phyloP scores from a whole-genome alignment of 352 stramenopile species.

The Stephanocyclus meneghinianus region DNA sequence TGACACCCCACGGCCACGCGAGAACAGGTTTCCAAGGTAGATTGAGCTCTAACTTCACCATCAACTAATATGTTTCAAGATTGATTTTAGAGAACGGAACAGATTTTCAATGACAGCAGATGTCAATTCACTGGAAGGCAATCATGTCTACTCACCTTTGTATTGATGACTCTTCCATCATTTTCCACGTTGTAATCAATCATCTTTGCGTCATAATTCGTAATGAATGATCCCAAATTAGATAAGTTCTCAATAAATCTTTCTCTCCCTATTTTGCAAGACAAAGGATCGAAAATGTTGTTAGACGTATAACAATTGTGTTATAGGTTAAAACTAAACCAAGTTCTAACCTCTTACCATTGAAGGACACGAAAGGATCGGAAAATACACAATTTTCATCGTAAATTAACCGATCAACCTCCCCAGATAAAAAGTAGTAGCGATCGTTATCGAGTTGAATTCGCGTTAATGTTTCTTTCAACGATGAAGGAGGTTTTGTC shows the following conservation, averaged over 20 bases:
- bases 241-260: slow-evolving; percentile 77
- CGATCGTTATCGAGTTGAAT: slow-evolving; percentile 76
- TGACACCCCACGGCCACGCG: slow-evolving; percentile 81
- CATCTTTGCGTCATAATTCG: slow-evolving; percentile 71
- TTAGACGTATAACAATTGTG: neutral
- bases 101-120: neutral
- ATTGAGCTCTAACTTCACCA: slow-evolving; percentile 80
- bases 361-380: slow-evolving; percentile 82
- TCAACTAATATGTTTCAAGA: slow-evolving; percentile 40
- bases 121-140: no score
- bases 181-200: slow-evolving; percentile 57
- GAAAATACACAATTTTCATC: slow-evolving; percentile 75
- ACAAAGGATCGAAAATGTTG: neutral
- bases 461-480: slow-evolving; percentile 67
- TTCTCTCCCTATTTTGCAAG: slow-evolving; percentile 45
- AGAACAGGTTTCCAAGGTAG: slow-evolving; percentile 81
- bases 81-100: neutral
- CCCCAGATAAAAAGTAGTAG: slow-evolving; percentile 78
- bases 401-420: slow-evolving; percentile 77
- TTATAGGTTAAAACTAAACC: neutral
- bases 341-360: slow-evolving; percentile 5
- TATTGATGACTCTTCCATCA: slow-evolving; percentile 41
- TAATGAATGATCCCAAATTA: slow-evolving; percentile 79
- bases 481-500: slow-evolving; percentile 53
- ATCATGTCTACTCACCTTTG: slow-evolving; percentile 26